A percentile compares a stretch with the other conserved stretches of the same genome.
Evolutionary conservation across 208 protist species (phyloP).

Genomic region (Acanthamoeba royreba): DNA sequence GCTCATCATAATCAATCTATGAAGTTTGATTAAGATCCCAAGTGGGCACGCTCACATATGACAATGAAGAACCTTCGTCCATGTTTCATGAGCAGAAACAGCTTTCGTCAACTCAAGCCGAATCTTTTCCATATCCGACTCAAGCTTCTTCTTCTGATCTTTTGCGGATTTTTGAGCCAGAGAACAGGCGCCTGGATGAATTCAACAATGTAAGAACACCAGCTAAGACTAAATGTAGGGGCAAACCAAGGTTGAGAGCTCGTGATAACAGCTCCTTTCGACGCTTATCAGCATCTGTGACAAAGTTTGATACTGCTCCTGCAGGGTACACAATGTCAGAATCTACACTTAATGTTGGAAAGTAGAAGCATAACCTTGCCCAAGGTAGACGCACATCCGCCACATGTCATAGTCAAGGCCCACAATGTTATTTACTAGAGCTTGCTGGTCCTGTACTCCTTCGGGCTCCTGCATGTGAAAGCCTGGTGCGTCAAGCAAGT

Average conservation of each 20-base stretch:
- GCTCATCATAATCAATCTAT: constrained; percentile 8
- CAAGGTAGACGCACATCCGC: constrained; percentile 65
- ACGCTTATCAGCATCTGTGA: constrained; percentile 54
- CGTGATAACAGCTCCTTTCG: constrained; percentile 54
- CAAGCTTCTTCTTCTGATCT: constrained; percentile 53
- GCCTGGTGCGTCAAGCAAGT: too few species aligned
- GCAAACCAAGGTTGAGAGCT: constrained; percentile 38
- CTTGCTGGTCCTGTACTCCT: constrained; percentile 54
- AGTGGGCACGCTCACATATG: too few species aligned
- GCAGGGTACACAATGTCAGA: too few species aligned
- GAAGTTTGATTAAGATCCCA: too few species aligned
- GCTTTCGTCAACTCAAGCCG: neutral
- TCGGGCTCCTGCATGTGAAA: constrained; percentile 17
- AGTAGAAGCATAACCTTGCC: too few species aligned
- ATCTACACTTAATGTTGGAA: too few species aligned
- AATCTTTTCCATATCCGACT: neutral
- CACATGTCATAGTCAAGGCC: constrained; percentile 63
- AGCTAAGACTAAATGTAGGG: neutral
- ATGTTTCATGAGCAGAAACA: constrained; percentile 28
- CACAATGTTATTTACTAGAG: constrained; percentile 53
- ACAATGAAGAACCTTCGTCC: constrained; percentile 19
- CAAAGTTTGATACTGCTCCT: constrained; percentile 59
- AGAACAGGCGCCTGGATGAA: constrained; percentile 48
- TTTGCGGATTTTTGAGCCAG: constrained; percentile 47
- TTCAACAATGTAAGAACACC: too few species aligned